Evolutionary conservation across 2,329 filamentous ascomycete species (phyloP).

Genomic region (Epichloe bromicola): DNA sequence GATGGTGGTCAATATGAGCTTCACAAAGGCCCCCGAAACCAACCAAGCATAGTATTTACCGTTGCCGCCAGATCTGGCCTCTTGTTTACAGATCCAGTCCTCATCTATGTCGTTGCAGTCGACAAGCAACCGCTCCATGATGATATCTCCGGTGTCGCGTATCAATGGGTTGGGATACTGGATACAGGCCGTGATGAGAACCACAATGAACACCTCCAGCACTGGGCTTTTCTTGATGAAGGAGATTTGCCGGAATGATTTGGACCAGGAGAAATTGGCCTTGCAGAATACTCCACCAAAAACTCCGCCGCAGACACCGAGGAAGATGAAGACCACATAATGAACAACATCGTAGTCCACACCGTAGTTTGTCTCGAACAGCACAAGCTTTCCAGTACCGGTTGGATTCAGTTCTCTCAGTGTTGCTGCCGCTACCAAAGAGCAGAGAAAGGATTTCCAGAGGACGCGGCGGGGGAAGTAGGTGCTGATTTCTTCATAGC

Average conservation of each 20-base stretch:
- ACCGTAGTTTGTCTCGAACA: constrained; percentile 48
- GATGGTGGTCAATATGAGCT: constrained; percentile 42
- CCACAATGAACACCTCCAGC: constrained; percentile 41
- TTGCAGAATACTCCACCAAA: constrained; percentile 47
- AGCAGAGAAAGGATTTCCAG: constrained; percentile 46
- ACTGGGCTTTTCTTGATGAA: constrained; percentile 43
- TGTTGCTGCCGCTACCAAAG: constrained; percentile 39
- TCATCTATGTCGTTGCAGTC: constrained; percentile 31
- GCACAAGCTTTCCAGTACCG: constrained; percentile 45
- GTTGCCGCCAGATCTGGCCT: constrained; percentile 22
- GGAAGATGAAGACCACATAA: constrained; percentile 42
- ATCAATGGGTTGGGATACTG: constrained; percentile 44
- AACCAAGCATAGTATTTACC: constrained; percentile 35
- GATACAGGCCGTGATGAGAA: constrained; percentile 36
- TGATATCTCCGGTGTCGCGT: constrained; percentile 39
- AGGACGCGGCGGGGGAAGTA: constrained; percentile 44
- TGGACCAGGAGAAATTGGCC: constrained; percentile 43
- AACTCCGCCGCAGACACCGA: constrained; percentile 43
- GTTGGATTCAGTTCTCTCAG: constrained; percentile 45
- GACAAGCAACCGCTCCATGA: constrained; percentile 43
- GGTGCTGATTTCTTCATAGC: constrained; percentile 46
- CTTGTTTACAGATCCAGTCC: constrained; percentile 37
- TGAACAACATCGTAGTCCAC: constrained; percentile 40
- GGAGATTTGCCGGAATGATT: constrained; percentile 35
- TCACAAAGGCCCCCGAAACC: constrained; percentile 39